Evolutionary conservation across 2,329 filamentous ascomycete species (phyloP).

Genomic region (Penicillium sclerotigenum): DNA sequence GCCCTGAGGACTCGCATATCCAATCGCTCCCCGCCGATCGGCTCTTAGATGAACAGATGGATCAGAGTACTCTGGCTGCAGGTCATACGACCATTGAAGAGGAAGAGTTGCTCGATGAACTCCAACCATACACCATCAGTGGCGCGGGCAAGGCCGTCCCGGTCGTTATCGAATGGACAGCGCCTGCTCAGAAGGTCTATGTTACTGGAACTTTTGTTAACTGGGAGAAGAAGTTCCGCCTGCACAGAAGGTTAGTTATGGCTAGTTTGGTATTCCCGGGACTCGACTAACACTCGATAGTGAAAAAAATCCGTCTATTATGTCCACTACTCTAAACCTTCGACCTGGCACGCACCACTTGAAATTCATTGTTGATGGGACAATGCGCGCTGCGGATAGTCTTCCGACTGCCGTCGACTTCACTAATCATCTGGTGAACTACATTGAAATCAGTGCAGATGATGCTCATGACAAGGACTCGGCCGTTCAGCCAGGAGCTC

Average conservation of each 20-base stretch:
- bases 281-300: constrained; percentile 27
- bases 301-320: constrained; percentile 54
- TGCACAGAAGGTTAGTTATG: constrained; percentile 68
- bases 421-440: constrained; percentile 97
- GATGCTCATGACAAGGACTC: constrained; percentile 52
- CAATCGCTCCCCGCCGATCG: constrained; percentile 46
- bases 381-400: constrained; percentile 83
- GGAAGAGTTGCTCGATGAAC: constrained; percentile 73
- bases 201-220: constrained; percentile 96
- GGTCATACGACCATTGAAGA: constrained; percentile 61
- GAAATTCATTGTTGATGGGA: constrained; percentile 90
- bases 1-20: constrained; percentile 59
- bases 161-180: constrained; percentile 80
- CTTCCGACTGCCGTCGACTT: constrained; percentile 95
- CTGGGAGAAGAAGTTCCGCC: constrained; percentile 90
- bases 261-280: constrained; percentile 2
- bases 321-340: constrained; percentile 75
- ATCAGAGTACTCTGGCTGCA: constrained; percentile 54
- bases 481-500: constrained; percentile 38
- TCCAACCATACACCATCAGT: constrained; percentile 62
- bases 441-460: constrained; percentile 85
- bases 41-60: constrained; percentile 50
- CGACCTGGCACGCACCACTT: constrained; percentile 94
- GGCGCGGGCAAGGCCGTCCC: constrained; percentile 76
- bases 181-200: constrained; percentile 83